Base-by-base conservation (phyloP, 2,329 filamentous ascomycete species). In the Colletotrichum orbiculare region DNA sequence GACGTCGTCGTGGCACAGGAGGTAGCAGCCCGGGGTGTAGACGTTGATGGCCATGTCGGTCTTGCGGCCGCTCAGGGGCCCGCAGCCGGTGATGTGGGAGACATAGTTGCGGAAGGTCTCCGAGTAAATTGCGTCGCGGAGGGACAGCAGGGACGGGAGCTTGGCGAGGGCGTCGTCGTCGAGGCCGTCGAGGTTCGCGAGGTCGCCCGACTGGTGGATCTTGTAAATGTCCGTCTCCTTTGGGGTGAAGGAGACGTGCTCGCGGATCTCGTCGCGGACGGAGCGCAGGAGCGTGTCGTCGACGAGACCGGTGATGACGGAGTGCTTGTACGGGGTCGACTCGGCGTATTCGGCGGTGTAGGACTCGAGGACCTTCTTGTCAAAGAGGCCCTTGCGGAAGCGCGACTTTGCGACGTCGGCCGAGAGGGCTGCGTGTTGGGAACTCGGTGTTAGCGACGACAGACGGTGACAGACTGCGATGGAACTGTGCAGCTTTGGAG, bases 201-300 rank as follows among this genome's bases (percentile, higher is more conserved):
- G 86, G 77, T 99, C 96, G 69, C 96, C 96, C 5, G 95, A 98
- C 82, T 99, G 96, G 85, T 97, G 94, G 75, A 99, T 98, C 80
- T 96, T 97, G 87, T 99, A 99, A 72, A 99, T 99, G 77, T 99
- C 96, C 52, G 96, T 99, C 79, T 99, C 96, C 79, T 99, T 99
- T 72, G 94, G 94, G 11, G 96, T 97, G 81, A 99, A 99, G 70
- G 92, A 90, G 70, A 99, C 92, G 75, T 97, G 94, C 71, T 91
- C 85, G 77, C 91, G 90, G 77, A 98, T 95, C 81, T 99, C 96
- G 73, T 86, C 81, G 75, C 96, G 94, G 65, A 99, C 96, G 60
- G 87, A 85, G 73, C 94, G 94, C 50, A 99, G 87, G 15, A 99
- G 89, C 52, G 83, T 78, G 72, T 95, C 91, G 78, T 96, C 84